These are phyloP conservation scores for Penicillium ucsense DNA, from an alignment of 495 filamentous ascomycete species.

Conservation along the genomic window DNA sequence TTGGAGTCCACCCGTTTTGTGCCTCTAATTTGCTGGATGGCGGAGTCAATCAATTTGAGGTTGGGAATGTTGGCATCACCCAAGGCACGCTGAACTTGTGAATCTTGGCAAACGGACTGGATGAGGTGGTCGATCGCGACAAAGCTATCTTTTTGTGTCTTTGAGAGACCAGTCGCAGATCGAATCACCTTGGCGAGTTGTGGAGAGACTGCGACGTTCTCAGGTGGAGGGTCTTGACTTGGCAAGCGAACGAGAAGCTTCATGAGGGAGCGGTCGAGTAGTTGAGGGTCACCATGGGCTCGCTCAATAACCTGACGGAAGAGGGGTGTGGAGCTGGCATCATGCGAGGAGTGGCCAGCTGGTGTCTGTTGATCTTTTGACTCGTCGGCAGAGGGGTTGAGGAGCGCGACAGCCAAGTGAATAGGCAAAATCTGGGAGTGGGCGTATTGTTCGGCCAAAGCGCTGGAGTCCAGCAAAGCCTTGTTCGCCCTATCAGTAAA, in stretches of 20 bases:
- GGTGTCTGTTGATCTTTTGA: conserved; percentile 69
- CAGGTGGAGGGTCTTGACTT: conserved; percentile 89
- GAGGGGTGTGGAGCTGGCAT: conserved; percentile 51
- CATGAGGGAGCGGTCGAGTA: conserved; percentile 80
- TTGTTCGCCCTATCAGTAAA: conserved; percentile 89
- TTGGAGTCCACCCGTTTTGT: conserved; percentile 88
- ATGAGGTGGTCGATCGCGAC: conserved; percentile 94
- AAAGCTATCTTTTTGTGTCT: conserved; percentile 90
- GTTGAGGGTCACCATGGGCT: conserved; percentile 84
- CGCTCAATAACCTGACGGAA: conserved; percentile 92
- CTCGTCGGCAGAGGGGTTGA: conserved; percentile 73
- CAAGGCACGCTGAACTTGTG: conserved; percentile 58
- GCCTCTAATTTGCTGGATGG: conserved; percentile 80
- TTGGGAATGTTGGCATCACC: conserved; percentile 89
- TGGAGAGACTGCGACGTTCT: conserved; percentile 70
- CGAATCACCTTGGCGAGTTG: conserved; percentile 72
- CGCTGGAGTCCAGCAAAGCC: conserved; percentile 75
- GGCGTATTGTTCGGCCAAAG: conserved; percentile 73
- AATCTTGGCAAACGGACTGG: conserved; percentile 67
- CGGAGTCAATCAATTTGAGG: conserved; percentile 75
- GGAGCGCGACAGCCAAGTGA: conserved; percentile 78
- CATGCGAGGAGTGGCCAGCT: conserved; percentile 47
- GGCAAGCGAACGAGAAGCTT: conserved; percentile 83
- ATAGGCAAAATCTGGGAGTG: conserved; percentile 84
- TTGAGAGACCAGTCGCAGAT: conserved; percentile 78